Percentiles rank a stretch among this genome's conserved stretches.
phyloP scores from a whole-genome alignment of 805 yeast genomes.

The Wickerhamomyces sydowiorum region DNA sequence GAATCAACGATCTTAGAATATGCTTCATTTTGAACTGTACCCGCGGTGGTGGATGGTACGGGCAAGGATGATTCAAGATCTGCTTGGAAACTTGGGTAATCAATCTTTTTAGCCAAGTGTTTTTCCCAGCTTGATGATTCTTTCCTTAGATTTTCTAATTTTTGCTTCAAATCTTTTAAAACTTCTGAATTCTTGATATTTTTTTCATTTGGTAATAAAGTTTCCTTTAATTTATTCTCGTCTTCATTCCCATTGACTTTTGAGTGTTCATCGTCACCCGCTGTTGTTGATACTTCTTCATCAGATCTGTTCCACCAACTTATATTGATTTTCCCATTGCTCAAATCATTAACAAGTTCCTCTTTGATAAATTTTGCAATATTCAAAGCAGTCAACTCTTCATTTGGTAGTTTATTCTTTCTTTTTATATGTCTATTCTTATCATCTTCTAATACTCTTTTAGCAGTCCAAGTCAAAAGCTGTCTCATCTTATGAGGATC shows the following conservation, averaged over 20 bases:
- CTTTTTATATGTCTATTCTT: conserved; percentile 21
- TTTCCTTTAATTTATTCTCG: conserved; percentile 10
- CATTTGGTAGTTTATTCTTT: conserved; percentile 24
- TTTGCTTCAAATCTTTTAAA: conserved; percentile 38
- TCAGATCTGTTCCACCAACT: conserved; percentile 58
- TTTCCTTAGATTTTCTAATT: conserved; percentile 35
- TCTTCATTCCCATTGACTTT: conserved; percentile 21
- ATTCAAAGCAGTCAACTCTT: conserved; percentile 37
- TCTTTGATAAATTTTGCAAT: conserved; percentile 62
- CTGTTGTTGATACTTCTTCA: conserved; percentile 18
- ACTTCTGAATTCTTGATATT: conserved; percentile 47
- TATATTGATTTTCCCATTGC: conserved; percentile 52
- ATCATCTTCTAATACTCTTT: conserved; percentile 32
- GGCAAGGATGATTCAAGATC: background rate
- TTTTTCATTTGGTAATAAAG: conserved; percentile 51
- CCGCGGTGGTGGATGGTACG: background rate
- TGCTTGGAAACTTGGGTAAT: conserved; percentile 5
- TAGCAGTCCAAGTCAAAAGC: conserved; percentile 61
- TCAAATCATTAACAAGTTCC: conserved; percentile 53
- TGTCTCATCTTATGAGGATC: conserved; percentile 74
- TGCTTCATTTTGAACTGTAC: conserved; percentile 16
- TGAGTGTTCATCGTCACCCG: conserved; percentile 19
- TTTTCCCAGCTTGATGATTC: conserved; percentile 46
- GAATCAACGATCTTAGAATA: conserved; percentile 18
- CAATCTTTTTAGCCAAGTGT: conserved; percentile 8